Conservation (phyloP, 768 basidiomycete genomes). For the Mycena olivaceomarginata region DNA sequence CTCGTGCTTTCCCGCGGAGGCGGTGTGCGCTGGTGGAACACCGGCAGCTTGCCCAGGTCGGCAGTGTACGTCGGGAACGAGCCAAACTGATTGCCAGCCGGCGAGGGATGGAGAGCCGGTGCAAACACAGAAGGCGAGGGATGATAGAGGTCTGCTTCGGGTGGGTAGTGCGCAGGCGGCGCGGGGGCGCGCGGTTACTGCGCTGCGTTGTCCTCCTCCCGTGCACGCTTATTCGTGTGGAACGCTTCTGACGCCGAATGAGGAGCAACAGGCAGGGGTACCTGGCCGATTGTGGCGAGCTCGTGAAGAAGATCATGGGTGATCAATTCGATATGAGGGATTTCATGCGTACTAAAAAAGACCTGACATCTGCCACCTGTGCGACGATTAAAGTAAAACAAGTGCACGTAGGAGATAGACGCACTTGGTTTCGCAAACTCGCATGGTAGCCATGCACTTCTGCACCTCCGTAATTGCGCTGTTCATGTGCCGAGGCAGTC, state of each 20-base stretch:
- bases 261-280: constrained; percentile 32
- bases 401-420: background rate
- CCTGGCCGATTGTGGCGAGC: constrained; percentile 27
- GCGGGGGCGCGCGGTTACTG: background rate
- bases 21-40: constrained; percentile 12
- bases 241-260: background rate
- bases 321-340: background rate
- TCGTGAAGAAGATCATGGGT: constrained; percentile 36
- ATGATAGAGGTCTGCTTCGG: background rate
- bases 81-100: background rate
- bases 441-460: constrained; percentile 60
- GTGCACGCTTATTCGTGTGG: background rate
- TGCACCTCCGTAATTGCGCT: constrained; percentile 57
- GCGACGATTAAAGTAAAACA: background rate
- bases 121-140: background rate
- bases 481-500: constrained; percentile 54
- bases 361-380: constrained; percentile 35
- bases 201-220: background rate
- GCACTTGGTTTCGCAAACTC: constrained; percentile 37
- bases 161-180: background rate
- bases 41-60: constrained; percentile 30
- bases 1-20: constrained; percentile 4
- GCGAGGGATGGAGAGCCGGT: background rate
- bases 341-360: constrained; percentile 21
- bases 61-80: constrained; percentile 34